A percentile compares a stretch with the other conserved stretches of the same genome.
Evolutionary conservation across 2,329 filamentous ascomycete species (phyloP).

Genomic region (Cryphonectria naterciae): DNA sequence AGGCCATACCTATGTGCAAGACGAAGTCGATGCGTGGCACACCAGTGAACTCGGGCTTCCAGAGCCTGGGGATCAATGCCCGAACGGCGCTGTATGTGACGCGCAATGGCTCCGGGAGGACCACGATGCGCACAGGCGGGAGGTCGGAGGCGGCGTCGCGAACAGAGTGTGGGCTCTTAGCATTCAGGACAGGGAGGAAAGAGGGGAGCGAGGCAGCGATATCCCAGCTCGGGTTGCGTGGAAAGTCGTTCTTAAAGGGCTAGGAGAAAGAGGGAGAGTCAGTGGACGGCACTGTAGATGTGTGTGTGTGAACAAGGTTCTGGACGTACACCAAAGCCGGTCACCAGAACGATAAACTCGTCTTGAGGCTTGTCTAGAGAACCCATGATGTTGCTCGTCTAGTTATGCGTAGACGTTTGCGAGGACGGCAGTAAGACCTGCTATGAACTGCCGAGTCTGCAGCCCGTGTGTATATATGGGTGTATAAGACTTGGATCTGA

Average conservation of each 20-base stretch:
- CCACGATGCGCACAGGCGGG: slow-evolving; percentile 62
- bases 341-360: slow-evolving; percentile 63
- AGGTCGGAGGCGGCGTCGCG: slow-evolving; percentile 38
- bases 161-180: slow-evolving; percentile 44
- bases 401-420: neutral
- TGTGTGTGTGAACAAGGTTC: neutral
- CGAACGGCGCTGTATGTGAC: slow-evolving; percentile 73
- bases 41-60: slow-evolving; percentile 49
- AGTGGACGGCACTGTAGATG: neutral
- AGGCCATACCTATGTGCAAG: slow-evolving; percentile 81
- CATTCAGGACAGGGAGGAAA: slow-evolving; percentile 58
- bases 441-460: neutral
- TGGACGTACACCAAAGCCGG: slow-evolving; percentile 61
- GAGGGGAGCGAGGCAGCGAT: slow-evolving; percentile 72
- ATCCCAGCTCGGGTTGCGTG: slow-evolving; percentile 79
- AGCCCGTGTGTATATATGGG: neutral
- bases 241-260: slow-evolving; percentile 76
- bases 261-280: slow-evolving; percentile 40
- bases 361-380: slow-evolving; percentile 41
- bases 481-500: neutral
- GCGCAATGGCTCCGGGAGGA: slow-evolving; percentile 68
- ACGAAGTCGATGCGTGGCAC: slow-evolving; percentile 61
- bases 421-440: neutral
- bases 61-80: slow-evolving; percentile 64
- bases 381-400: slow-evolving; percentile 32